Base-by-base conservation (phyloP, 1,139 yeast genomes). In the Magnusiomyces ingens region DNA sequence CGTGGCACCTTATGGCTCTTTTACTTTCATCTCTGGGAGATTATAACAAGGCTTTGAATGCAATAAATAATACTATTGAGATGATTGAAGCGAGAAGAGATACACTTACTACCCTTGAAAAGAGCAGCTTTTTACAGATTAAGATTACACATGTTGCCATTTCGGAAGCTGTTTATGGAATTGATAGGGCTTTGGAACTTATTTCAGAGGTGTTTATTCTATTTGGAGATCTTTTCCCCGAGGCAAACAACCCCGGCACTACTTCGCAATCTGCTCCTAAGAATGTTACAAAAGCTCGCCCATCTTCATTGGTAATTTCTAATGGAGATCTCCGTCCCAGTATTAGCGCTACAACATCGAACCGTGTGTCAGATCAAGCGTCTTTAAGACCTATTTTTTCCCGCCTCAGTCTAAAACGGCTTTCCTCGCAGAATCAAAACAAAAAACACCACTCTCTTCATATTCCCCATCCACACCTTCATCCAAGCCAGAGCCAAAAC, bases 61-160 rank as follows among this genome's bases (percentile, higher is more conserved):
- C 79, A 29, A 68, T 77, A 1, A 67, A 70, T 35, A 73, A 75
- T 29, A 74, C 79, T 1, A 55, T 75, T 2, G 67, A 60, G 8
- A 53, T 59, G 29, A 41, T 64, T 13, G 54, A 53, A 26, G 42
- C 57, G 11, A 55, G 43, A 35, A 41, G 22, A 37, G 18, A 45
- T 17, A 18, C 13, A 13, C 40, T 46, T 52, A 10, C 58, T 55
- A 32, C 36, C 43, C 45, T 19, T 74, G 5, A 55, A 65, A 4
- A 67, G 68, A 46, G 74, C 75, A 53, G 83, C 80, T 62, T 57
- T 79, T 66, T 89, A 35, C 89, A 87, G 64, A 73, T 89, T 63
- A 86, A 86, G 62, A 74, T 86, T 67, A 84, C 96, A 0, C 90
- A 85, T 60, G 70, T 89, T 51, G 84, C 91, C 2, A 74, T 89